Percentiles rank a stretch among this genome's conserved stretches.
phyloP scores from a whole-genome alignment of 2,329 filamentous ascomycete species.

The Fusarium buharicum region DNA sequence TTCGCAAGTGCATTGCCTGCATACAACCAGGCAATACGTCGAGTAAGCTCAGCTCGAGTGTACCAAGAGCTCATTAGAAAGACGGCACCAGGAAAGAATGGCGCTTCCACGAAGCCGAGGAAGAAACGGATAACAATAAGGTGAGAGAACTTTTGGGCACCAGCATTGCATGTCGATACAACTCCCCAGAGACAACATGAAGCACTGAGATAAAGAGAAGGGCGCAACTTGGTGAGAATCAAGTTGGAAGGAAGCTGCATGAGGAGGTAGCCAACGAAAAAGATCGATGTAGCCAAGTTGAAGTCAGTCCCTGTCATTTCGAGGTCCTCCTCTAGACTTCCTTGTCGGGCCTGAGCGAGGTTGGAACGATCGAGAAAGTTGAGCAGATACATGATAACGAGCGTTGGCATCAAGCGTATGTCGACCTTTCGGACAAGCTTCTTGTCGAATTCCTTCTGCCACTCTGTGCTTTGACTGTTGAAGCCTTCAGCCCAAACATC shows the following conservation, averaged over 20 bases:
- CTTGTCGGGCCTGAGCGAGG: conserved; percentile 64
- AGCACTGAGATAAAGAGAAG: conserved; percentile 62
- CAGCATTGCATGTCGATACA: conserved; percentile 59
- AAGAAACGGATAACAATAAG: conserved; percentile 61
- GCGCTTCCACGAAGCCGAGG: conserved; percentile 57
- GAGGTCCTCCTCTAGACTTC: conserved; percentile 63
- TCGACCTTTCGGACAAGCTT: conserved; percentile 63
- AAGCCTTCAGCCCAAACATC: conserved; percentile 26
- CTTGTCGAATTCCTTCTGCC: conserved; percentile 40
- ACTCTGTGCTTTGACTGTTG: conserved; percentile 26
- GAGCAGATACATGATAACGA: conserved; percentile 66
- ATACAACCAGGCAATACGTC: conserved; percentile 67
- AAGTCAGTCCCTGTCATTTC: conserved; percentile 66
- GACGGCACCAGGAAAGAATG: conserved; percentile 61
- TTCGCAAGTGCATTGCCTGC: conserved; percentile 67
- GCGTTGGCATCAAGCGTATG: conserved; percentile 60
- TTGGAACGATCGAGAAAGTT: conserved; percentile 66
- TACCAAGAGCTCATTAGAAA: conserved; percentile 61
- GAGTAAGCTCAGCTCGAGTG: conserved; percentile 59
- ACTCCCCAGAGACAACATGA: conserved; percentile 57
- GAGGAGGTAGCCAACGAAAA: conserved; percentile 69
- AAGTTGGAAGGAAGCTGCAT: conserved; percentile 72
- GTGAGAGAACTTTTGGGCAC: conserved; percentile 54
- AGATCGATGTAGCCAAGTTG: conserved; percentile 68
- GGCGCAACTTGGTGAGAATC: conserved; percentile 63